These are phyloP conservation scores for Darksidea phi DNA, from an alignment of 495 filamentous ascomycete genomes.

Conservation along the genomic window DNA sequence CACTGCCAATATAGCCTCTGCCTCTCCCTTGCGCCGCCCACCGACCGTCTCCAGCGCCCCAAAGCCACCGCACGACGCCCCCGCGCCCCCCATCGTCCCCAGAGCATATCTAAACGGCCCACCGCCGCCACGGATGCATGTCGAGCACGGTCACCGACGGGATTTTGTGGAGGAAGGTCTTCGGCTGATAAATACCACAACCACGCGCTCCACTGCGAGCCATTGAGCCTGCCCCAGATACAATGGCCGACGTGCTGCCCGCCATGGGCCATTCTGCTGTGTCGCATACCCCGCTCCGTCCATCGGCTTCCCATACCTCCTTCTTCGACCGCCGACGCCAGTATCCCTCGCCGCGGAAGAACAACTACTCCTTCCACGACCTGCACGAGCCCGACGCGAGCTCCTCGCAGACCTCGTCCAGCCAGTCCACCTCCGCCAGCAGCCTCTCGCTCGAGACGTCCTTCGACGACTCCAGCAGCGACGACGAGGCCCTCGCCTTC, in stretches of 20 bases:
- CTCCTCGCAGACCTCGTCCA: constrained; percentile 27
- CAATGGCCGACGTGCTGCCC: constrained; percentile 34
- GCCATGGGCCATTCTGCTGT: constrained; percentile 11
- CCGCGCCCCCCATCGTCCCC: not conserved
- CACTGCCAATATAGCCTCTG: not conserved
- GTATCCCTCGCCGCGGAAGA: constrained; percentile 16
- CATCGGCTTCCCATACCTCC: constrained; percentile 29
- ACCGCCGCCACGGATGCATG: constrained; percentile 26
- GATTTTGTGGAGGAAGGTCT: constrained; percentile 29
- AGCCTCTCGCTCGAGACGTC: constrained; percentile 60
- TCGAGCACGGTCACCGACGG: constrained; percentile 13
- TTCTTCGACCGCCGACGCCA: constrained; percentile 25
- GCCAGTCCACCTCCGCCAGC: constrained; percentile 59
- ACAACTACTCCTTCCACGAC: constrained; percentile 28
- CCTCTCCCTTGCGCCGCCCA: not conserved
- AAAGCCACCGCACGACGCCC: constrained; percentile 10
- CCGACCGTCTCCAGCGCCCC: constrained; percentile 7
- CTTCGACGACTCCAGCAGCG: constrained; percentile 47
- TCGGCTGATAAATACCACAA: constrained; percentile 3
- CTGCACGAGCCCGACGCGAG: constrained; percentile 13
- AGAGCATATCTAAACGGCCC: not conserved
- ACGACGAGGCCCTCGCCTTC: constrained; percentile 54
- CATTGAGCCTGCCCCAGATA: not conserved
- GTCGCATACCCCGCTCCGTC: constrained; percentile 24
- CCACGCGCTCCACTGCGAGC: not conserved